Conservation (phyloP, 345 rosid species). For the Bruguiera gymnorhiza region DNA sequence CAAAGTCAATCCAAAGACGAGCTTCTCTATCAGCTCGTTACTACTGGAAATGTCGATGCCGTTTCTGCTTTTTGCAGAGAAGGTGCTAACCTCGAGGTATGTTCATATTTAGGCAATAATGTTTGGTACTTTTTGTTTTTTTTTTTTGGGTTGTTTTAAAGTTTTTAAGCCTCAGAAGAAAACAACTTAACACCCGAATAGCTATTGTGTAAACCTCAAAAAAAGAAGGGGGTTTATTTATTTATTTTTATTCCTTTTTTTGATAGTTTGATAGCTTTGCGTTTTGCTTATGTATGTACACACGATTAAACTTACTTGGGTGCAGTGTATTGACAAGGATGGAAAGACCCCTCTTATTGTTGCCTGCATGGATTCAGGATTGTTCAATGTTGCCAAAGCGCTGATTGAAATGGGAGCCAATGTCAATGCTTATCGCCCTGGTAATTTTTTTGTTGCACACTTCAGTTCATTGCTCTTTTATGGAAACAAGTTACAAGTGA, state of each 20-base stretch:
- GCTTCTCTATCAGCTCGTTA: slow-evolving; percentile 32
- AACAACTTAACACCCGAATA: background rate
- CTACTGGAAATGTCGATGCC: slow-evolving; percentile 32
- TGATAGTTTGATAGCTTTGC: background rate
- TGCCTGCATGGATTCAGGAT: slow-evolving; percentile 33
- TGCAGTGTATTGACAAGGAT: slow-evolving; percentile 44
- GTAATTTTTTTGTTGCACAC: slow-evolving; percentile 25
- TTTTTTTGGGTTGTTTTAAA: too few species aligned
- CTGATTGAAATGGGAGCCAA: slow-evolving; percentile 46
- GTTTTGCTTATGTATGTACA: background rate
- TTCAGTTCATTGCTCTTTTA: background rate
- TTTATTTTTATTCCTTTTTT: background rate
- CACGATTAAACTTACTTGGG: background rate
- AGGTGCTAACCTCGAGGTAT: slow-evolving; percentile 46
- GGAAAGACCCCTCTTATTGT: slow-evolving; percentile 48
- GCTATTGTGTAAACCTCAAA: too few species aligned
- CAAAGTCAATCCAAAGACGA: slow-evolving; percentile 43
- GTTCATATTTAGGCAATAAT: background rate
- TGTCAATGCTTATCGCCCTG: slow-evolving; percentile 86
- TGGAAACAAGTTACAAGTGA: background rate
- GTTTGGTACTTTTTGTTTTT: too few species aligned
- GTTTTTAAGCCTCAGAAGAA: background rate
- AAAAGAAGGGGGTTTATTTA: too few species aligned
- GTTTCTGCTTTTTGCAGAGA: slow-evolving; percentile 32
- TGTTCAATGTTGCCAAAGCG: slow-evolving; percentile 24